Evolutionary conservation across 148 eudicot genomes (phyloP).

Genomic region (Linanthus parryae): DNA sequence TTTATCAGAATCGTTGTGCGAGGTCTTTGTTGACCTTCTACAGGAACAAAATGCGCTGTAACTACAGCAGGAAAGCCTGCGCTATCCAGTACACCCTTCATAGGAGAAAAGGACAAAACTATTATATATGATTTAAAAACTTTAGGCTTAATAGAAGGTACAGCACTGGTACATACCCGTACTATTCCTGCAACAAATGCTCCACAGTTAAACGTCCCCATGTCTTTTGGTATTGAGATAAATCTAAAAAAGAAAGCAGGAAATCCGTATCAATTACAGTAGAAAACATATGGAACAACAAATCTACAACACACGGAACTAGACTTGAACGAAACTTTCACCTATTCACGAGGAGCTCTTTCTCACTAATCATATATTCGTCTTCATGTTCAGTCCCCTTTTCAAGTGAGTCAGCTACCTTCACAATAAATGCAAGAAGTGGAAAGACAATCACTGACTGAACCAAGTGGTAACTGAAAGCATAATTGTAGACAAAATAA

Average conservation of each 20-base stretch:
- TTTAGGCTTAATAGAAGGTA: neutral
- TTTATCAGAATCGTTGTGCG: constrained; percentile 95
- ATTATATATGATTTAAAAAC: too few relatives aligned
- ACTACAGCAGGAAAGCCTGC: constrained; percentile 99
- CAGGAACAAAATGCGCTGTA: constrained; percentile 98
- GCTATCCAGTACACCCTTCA: constrained; percentile 91
- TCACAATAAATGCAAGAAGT: constrained; percentile 5
- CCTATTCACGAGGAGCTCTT: constrained; percentile 97
- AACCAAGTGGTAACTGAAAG: too few relatives aligned
- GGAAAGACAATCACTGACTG: constrained; percentile 1
- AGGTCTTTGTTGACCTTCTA: constrained; percentile 91
- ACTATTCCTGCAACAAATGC: constrained; percentile 99
- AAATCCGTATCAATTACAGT: too few relatives aligned
- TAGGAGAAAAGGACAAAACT: constrained; percentile 19
- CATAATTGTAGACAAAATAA: too few relatives aligned
- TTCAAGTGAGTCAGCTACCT: constrained; percentile 99
- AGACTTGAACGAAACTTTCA: constrained; percentile 15
- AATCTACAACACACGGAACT: too few relatives aligned
- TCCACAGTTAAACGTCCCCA: constrained; percentile 98
- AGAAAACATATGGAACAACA: too few relatives aligned
- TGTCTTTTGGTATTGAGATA: constrained; percentile 96
- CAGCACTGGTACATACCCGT: constrained; percentile 52
- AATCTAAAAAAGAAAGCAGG: constrained; percentile 50
- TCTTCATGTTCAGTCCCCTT: constrained; percentile 99
- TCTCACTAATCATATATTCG: constrained; percentile 98